Evolutionary conservation across 345 rosid genomes (phyloP).

Genomic region (Orychophragmus violaceus): DNA sequence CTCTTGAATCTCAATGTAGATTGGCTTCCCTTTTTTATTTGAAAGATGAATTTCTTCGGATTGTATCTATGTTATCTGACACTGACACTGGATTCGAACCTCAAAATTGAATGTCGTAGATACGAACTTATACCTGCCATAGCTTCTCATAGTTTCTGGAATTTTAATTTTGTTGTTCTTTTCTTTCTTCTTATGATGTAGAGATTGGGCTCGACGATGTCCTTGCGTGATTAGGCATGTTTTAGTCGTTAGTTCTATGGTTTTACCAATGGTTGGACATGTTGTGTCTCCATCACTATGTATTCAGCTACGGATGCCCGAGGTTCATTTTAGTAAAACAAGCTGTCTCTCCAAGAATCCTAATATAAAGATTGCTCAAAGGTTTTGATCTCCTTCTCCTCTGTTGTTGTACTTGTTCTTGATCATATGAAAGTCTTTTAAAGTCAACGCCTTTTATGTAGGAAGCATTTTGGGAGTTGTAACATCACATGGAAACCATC

Average conservation of each 20-base stretch:
- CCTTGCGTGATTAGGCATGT: slow-evolving; percentile 11
- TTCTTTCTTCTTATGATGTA: neutral
- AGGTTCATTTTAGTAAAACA: slow-evolving; percentile 16
- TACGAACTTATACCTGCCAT: neutral
- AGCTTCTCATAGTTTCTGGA: neutral
- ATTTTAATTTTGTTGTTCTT: neutral
- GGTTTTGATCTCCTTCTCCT: slow-evolving; percentile 25
- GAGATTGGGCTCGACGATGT: neutral
- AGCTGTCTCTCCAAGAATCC: slow-evolving; percentile 14
- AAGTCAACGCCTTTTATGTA: slow-evolving; percentile 6
- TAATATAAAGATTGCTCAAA: slow-evolving; percentile 25
- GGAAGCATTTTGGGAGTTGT: slow-evolving; percentile 37
- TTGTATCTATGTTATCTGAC: neutral
- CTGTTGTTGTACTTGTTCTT: neutral
- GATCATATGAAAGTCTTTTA: neutral
- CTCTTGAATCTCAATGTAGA: neutral
- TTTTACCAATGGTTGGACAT: slow-evolving; percentile 47
- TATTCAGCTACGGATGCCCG: slow-evolving; percentile 38
- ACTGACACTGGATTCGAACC: neutral
- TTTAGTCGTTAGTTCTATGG: slow-evolving; percentile 17
- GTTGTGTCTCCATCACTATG: slow-evolving; percentile 37
- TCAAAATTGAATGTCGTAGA: neutral
- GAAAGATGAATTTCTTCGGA: neutral
- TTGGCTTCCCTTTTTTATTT: neutral
- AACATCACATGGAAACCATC: slow-evolving; percentile 24